Base-by-base conservation (phyloP, 2,329 filamentous ascomycete genomes). In the Hypoxylon sp. region DNA sequence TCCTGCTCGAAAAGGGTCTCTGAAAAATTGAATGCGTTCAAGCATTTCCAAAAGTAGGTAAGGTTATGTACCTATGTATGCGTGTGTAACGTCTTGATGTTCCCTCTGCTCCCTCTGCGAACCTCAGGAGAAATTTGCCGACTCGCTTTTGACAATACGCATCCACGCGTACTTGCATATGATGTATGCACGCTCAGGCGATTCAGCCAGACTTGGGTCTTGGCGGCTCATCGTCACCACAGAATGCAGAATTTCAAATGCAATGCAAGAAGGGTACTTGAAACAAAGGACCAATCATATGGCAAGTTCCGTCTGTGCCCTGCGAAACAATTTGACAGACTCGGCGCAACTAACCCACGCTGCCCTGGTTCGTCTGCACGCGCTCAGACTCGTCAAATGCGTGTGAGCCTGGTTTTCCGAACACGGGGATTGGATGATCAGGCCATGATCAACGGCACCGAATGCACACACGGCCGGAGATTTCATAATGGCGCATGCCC, bases 151-250 rank as follows among this genome's bases (percentile, higher is more conserved):
- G 42, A 60, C 51, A 59, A 50, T 24, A 33, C 58, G 60, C 55
- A 53, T 54, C 29, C 54, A 48, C n/a, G 26, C 37, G 48, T 54
- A 54, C 54, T 35, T 63, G 44, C 59, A 64, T 58, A 35, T n/a
- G 1, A 50, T 42, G 33, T 50, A 67, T 70, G 67, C 53, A 70
- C 66, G 63, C 69, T 69, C 66, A 61, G 66, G 60, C 66, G 51
- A 22, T 58, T 35, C 31, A 55, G 59, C 51, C 51, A 39, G 47
- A 29, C 47, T 51, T 24, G 44, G 48, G 58, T 58, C 59, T 63
- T 68, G 58, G 65, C 65, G 50, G 44, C 37, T 39, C 61, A 67
- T 59, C 57, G 29, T 66, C 65, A 59, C 60, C 46, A 14, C 35
- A 53, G 55, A 26, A 48, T 39, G 29, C 57, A 59, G 50, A 26